Evolutionary conservation across 768 basidiomycete species (phyloP).

Genomic region (Sporobolomyces phaffii): DNA sequence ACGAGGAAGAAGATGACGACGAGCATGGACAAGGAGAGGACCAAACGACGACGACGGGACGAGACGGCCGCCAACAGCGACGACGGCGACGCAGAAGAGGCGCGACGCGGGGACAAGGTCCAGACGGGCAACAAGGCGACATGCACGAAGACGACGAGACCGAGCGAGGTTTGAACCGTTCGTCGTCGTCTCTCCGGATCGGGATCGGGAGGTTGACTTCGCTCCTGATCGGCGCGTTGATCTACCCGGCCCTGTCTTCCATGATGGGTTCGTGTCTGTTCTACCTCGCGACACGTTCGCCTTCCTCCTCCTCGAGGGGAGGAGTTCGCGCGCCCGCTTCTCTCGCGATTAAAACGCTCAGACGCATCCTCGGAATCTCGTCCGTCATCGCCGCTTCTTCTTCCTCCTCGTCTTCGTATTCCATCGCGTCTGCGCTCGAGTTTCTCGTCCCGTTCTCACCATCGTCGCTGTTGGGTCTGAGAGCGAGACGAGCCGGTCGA

Average conservation of each 20-base stretch:
- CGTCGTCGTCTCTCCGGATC: slow-evolving; percentile 17
- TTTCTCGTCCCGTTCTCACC: too few relatives aligned
- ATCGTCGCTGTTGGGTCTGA: neutral
- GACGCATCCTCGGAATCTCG: slow-evolving; percentile 28
- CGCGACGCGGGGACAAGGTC: neutral
- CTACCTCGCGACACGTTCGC: slow-evolving; percentile 35
- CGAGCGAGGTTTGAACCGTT: neutral
- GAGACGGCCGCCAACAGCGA: too few relatives aligned
- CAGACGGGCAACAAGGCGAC: too few relatives aligned
- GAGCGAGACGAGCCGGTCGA: too few relatives aligned
- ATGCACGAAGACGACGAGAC: neutral
- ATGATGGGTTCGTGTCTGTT: slow-evolving; percentile 31
- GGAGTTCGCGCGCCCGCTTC: neutral
- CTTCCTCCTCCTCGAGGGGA: too few relatives aligned
- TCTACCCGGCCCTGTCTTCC: slow-evolving; percentile 36
- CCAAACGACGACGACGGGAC: too few relatives aligned
- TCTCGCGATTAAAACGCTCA: neutral
- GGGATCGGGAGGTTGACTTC: slow-evolving; percentile 30
- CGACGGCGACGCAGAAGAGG: too few relatives aligned
- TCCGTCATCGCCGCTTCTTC: neutral
- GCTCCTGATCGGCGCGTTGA: slow-evolving; percentile 37
- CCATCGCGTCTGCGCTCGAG: too few relatives aligned
- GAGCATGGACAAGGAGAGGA: too few relatives aligned
- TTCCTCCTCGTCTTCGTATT: neutral
- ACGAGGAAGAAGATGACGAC: neutral